Conservation (phyloP, 768 basidiomycete species). For the Clavaria fumosa region DNA sequence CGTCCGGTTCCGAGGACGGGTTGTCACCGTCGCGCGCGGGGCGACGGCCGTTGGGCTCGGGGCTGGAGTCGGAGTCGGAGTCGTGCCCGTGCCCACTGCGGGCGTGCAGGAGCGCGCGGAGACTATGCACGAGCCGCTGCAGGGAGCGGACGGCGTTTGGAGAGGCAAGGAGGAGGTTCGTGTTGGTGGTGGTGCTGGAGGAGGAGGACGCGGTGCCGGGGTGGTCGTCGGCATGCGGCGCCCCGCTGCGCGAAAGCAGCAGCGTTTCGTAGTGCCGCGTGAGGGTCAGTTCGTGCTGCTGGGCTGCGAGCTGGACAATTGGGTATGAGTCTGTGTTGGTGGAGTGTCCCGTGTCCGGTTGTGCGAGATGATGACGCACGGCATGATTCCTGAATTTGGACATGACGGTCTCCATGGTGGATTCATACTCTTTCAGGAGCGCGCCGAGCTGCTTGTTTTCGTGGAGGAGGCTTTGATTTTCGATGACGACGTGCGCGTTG, state of each 20-base stretch:
- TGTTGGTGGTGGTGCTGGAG: conserved; percentile 35
- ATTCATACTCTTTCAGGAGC: conserved; percentile 88
- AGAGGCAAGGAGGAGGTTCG: conserved; percentile 40
- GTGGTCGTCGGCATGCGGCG: too few species aligned
- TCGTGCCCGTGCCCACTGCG: conserved; percentile 52
- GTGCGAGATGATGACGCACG: conserved; percentile 30
- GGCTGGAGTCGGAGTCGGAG: too few species aligned
- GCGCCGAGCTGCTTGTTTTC: conserved; percentile 90
- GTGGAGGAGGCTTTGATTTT: conserved; percentile 82
- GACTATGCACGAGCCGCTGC: conserved; percentile 50
- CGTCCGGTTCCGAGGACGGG: background rate
- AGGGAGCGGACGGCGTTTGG: conserved; percentile 50
- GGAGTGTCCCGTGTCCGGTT: conserved; percentile 6
- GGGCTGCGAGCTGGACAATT: conserved; percentile 82
- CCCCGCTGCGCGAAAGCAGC: conserved; percentile 50
- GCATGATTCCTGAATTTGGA: conserved; percentile 85
- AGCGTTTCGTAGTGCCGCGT: conserved; percentile 84
- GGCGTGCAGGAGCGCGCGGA: conserved; percentile 58
- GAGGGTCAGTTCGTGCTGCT: conserved; percentile 76
- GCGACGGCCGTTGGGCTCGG: too few species aligned
- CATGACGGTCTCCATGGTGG: conserved; percentile 94
- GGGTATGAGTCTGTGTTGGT: conserved; percentile 7
- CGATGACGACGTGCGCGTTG: conserved; percentile 82
- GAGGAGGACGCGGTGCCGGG: too few species aligned
- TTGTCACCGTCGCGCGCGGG: too few species aligned